These are phyloP conservation scores for Ilyonectria robusta DNA, from an alignment of 2,329 filamentous ascomycete species.

Conservation along the genomic window DNA sequence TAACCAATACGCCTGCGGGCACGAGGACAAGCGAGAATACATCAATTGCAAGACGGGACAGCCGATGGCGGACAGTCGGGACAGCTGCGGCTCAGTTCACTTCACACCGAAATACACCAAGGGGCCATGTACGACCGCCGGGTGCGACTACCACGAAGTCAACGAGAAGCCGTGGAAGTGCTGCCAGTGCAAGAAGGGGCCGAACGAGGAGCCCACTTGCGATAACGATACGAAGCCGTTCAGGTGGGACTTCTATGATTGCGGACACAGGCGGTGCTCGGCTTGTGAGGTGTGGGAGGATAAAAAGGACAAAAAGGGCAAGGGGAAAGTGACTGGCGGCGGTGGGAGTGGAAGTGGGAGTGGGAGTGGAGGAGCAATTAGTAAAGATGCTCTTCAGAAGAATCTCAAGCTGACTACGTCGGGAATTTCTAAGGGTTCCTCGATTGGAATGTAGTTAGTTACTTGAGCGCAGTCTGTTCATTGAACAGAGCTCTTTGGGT, in stretches of 20 bases:
- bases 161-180: conserved; percentile 39
- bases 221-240: conserved; percentile 34
- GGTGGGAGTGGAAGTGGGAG: neutral
- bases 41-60: conserved; percentile 34
- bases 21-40: conserved; percentile 39
- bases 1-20: conserved; percentile 35
- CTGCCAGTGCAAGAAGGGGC: conserved; percentile 40
- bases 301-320: neutral
- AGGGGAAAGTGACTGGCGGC: neutral
- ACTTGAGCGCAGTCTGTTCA: neutral
- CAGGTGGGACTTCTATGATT: conserved; percentile 32
- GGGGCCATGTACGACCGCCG: conserved; percentile 20
- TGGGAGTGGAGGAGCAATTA: neutral
- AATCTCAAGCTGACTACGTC: conserved; percentile 23
- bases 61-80: conserved; percentile 35
- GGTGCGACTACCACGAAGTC: conserved; percentile 36
- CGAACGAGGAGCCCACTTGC: conserved; percentile 33
- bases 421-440: neutral
- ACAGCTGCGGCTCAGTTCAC: conserved; percentile 37
- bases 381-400: neutral
- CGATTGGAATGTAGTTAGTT: neutral
- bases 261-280: conserved; percentile 32
- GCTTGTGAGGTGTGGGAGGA: conserved; percentile 30
- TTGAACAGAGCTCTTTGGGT: neutral
- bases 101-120: conserved; percentile 27